Base-by-base conservation (phyloP, 1,139 yeast genomes). In the Geotrichum carabidarum region DNA sequence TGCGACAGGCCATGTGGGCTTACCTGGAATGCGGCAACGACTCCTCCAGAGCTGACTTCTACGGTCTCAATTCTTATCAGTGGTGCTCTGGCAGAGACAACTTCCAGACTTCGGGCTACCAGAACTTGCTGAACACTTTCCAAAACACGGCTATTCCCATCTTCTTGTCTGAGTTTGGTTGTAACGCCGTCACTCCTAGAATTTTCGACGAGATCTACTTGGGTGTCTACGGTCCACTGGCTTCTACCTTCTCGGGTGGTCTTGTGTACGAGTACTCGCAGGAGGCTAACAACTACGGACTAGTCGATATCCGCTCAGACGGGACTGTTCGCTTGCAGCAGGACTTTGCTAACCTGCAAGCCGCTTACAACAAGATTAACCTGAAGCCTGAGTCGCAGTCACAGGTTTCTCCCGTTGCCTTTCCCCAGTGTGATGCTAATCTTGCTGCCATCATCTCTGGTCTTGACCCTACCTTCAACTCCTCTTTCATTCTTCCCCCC, bases 51-150 rank as follows among this genome's bases (percentile, higher is more conserved):
- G 87, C 89, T 34, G 99, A 93, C 68, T 93, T 93, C 67, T 91
- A 89, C 71, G 99, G 99, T 4, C 91, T 93, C 54, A 93, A 93
- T 69, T 84, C 96, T 0, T 93, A 93, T 69, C 96, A 90, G 68
- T 93, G 99, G 99, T 93, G 99, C 74, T 96, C 96, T 5, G 80
- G 83, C 50, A 44, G 56, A 12, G 58, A 53, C 32, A 54, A 56
- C 48, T 55, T 86, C 91, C 63, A 72, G 50, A 67, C 82, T 2
- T 84, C 95, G 17, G 96, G 96, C 34, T 90, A 86, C 70, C 78
- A 75, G 55, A 74, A 68, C 27, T 74, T 87, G 60, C 83, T 88
- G 60, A 68, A 78, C 6, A 83, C 84, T 57, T 67, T 66, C 89
- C 67, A 72, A 40, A 78, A 78, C 47, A 88, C 80, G 65, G 71